Evolutionary conservation across 805 yeast species (phyloP), one percentile per base, ranked within the genome.

Genomic region (Suhomyces faveliae): DNA sequence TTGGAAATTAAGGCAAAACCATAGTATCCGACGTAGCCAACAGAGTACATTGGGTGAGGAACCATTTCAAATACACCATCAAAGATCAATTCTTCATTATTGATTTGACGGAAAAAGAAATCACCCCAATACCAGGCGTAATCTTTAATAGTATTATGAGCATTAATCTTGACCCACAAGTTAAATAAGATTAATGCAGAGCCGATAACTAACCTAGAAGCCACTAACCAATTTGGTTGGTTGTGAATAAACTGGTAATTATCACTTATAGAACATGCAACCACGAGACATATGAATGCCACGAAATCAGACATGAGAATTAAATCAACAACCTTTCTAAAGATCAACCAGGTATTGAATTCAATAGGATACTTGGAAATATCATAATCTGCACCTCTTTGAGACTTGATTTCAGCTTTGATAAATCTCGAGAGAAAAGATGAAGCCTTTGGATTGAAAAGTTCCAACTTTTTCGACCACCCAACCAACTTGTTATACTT

Each of bases 81-180:
- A 66, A 88, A 88, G 24, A 87, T 84, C 57, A 88, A 75, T 49
- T 85, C 84, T 61, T 75, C 80, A 52, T 79, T 80, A 54, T 72
- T 73, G 53, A 71, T 68, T 61, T 86, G 87, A 46, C 89, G 71
- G 68, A 88, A 88, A 76, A 88, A 88, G 68, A 88, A 88, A 66
- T 89, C 96, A 22, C 96, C 96, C 96, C 96, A 88, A 66, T 88
- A 88, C 96, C 96, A 88, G 9, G 96, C 96, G 62, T 83, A 88
- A 61, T 88, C 96, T 63, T 88, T 87, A 50, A 88, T 90, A 15
- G 88, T 90, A 54, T 90, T 78, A 63, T 88, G 96, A 27, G 96
- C 96, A 63, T 89, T 91, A 20, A 87, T 68, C 63, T 88, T 88
- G 41, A 88, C 96, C 90, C 94, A 85, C 23, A 85, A 71, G 60